phyloP scores from a whole-genome alignment of 192 early-diverging fungal species.

The Linnemannia hyalina region DNA sequence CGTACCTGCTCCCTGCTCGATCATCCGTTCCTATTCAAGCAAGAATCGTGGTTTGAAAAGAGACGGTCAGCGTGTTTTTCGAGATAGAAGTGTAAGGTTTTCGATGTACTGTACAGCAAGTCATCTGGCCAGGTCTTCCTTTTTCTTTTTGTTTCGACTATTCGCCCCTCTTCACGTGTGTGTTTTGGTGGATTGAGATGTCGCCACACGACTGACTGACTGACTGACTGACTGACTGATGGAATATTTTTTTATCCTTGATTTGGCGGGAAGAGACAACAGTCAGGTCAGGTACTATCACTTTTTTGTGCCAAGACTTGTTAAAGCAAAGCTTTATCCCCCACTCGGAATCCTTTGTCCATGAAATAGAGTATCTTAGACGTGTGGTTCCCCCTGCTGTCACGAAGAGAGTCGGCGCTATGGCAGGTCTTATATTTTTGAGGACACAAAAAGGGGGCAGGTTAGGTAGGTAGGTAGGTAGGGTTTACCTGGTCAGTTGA shows the following conservation, averaged over 20 bases:
- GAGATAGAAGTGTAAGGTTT: neutral
- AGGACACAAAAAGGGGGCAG: neutral
- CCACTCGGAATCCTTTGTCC: neutral
- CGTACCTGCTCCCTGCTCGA: conserved; percentile 54
- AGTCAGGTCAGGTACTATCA: neutral
- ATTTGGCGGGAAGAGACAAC: conserved; percentile 19
- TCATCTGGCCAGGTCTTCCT: neutral
- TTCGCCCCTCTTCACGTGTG: neutral
- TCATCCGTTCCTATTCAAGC: conserved; percentile 41
- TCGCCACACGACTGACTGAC: too few species aligned
- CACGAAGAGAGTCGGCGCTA: neutral
- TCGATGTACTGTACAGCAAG: neutral
- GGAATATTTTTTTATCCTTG: neutral
- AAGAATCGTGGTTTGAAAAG: neutral
- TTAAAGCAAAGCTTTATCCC: neutral
- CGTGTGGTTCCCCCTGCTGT: neutral
- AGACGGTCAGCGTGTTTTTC: neutral
- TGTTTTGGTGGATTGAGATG: too few species aligned
- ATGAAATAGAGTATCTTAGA: neutral
- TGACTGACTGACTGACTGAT: neutral
- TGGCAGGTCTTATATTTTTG: neutral
- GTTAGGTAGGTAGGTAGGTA: neutral
- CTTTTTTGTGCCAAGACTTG: neutral
- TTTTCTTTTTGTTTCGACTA: neutral
- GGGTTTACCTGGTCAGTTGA: conserved; percentile 50